Evolutionary conservation across 768 basidiomycete genomes (phyloP).

Genomic region (Russula earlei): DNA sequence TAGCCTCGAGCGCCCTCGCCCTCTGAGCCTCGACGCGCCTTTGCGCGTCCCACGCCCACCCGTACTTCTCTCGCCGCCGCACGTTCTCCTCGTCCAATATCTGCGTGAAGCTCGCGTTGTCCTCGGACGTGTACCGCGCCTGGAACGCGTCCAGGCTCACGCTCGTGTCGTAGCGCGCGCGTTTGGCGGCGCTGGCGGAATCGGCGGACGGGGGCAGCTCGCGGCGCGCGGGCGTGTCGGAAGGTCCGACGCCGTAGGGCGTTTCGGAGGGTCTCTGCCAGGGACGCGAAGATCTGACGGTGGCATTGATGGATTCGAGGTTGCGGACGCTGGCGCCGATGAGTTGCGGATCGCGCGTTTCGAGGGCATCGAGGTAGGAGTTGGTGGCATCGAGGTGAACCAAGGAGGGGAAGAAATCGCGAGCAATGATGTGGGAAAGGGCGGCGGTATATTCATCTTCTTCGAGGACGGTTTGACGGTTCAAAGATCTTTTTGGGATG

Average conservation of each 20-base stretch:
- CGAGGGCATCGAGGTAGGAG: constrained; percentile 71
- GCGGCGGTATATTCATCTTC: constrained; percentile 95
- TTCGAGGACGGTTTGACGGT: constrained; percentile 62
- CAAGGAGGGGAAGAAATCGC: constrained; percentile 96
- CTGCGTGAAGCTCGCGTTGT: constrained; percentile 93
- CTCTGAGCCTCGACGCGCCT: constrained; percentile 60
- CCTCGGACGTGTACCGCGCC: constrained; percentile 87
- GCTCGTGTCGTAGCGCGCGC: constrained; percentile 46
- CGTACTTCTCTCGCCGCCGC: constrained; percentile 68
- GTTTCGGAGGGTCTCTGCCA: constrained; percentile 51
- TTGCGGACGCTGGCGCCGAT: constrained; percentile 68
- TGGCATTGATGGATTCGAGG: constrained; percentile 54
- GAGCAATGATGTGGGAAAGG: constrained; percentile 84
- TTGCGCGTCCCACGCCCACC: constrained; percentile 95
- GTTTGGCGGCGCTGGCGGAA: constrained; percentile 37
- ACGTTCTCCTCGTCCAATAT: constrained; percentile 87
- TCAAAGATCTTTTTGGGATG: constrained; percentile 46
- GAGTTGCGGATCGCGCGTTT: constrained; percentile 65
- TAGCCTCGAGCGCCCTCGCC: constrained; percentile 52
- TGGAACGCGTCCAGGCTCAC: constrained; percentile 83
- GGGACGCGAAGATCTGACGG: constrained; percentile 26
- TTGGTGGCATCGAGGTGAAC: constrained; percentile 85
- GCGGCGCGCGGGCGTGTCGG: constrained; percentile 56
- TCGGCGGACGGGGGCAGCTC: constrained; percentile 9
- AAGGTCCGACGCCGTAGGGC: constrained; percentile 48